These are phyloP conservation scores for Litsea cubeba DNA, from an alignment of 164 flowering plant genomes.

Conservation along the genomic window DNA sequence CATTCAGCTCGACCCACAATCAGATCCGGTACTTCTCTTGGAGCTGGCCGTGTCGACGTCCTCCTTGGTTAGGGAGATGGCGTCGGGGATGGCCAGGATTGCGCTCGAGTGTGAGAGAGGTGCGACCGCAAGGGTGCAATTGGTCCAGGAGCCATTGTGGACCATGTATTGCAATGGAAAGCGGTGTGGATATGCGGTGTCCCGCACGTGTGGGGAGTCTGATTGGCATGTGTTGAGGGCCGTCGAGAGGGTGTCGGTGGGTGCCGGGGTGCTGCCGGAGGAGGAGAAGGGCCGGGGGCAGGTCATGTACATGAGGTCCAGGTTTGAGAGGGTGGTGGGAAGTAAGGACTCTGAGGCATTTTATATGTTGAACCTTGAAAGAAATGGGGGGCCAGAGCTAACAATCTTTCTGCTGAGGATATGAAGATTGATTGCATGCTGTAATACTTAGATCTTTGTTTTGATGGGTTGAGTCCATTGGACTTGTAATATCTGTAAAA, in stretches of 20 bases:
- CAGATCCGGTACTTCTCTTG: slow-evolving; percentile 51
- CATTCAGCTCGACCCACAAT: slow-evolving; percentile 53
- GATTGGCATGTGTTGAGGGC: slow-evolving; percentile 18
- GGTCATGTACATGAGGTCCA: slow-evolving; percentile 9
- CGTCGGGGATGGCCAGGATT: slow-evolving; percentile 69
- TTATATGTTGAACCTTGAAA: slow-evolving; percentile 13
- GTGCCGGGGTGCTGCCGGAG: slow-evolving; percentile 11
- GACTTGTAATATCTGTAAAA: too few species aligned
- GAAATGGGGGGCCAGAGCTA: slow-evolving; percentile 9
- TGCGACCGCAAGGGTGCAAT: slow-evolving; percentile 2
- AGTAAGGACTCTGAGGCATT: slow-evolving; percentile 16
- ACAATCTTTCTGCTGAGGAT: slow-evolving; percentile 6
- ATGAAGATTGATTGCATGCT: background rate
- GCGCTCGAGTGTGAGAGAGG: slow-evolving; percentile 67
- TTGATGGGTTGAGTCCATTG: too few species aligned
- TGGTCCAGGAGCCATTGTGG: slow-evolving; percentile 19
- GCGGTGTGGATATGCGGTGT: slow-evolving; percentile 18
- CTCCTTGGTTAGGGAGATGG: slow-evolving; percentile 66
- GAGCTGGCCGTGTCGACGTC: slow-evolving; percentile 67
- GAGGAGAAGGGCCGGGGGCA: slow-evolving; percentile 2
- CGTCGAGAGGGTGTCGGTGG: slow-evolving; percentile 4
- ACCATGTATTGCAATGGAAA: slow-evolving; percentile 24
- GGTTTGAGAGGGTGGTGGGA: slow-evolving; percentile 16
- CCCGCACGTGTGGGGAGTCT: slow-evolving; percentile 18
- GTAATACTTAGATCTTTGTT: too few species aligned